A percentile compares a stretch with the other conserved stretches of the same genome.
These are phyloP conservation scores for Cladosporium sp. DNA, from an alignment of 2,329 filamentous ascomycete genomes.

Conservation along the genomic window DNA sequence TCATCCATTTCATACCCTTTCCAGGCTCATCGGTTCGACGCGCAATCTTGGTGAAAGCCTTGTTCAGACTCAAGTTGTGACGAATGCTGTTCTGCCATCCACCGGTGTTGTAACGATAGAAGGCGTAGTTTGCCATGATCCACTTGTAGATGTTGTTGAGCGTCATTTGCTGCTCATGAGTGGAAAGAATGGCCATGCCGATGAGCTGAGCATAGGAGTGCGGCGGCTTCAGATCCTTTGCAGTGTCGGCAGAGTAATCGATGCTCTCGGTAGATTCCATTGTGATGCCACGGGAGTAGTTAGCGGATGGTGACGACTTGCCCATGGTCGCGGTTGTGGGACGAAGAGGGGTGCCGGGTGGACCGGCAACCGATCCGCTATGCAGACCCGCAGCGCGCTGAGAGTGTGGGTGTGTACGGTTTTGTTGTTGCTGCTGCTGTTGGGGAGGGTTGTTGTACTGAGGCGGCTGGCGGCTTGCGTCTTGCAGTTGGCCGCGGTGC, in stretches of 20 bases:
- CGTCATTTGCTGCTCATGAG: conserved; percentile 83
- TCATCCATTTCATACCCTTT: conserved; percentile 99
- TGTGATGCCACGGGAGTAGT: conserved; percentile 52
- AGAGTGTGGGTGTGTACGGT: conserved; percentile 40
- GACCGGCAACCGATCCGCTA: conserved; percentile 21
- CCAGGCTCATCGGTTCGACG: conserved; percentile 92
- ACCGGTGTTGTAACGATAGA: conserved; percentile 80
- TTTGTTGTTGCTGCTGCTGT: conserved; percentile 26
- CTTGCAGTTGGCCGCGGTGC: conserved; percentile 15
- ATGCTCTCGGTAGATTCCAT: conserved; percentile 59
- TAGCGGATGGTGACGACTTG: conserved; percentile 48
- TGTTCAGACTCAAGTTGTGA: conserved; percentile 93
- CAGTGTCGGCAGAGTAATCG: conserved; percentile 78
- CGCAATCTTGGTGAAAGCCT: conserved; percentile 90
- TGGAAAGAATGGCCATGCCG: conserved; percentile 89
- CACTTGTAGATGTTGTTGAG: conserved; percentile 90
- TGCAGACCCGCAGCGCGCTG: conserved; percentile 28
- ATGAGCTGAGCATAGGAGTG: conserved; percentile 98
- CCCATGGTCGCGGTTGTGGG: conserved; percentile 30
- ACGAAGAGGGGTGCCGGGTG: conserved; percentile 39
- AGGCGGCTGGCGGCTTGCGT: conserved; percentile 13
- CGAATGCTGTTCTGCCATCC: conserved; percentile 99
- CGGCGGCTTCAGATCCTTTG: conserved; percentile 89
- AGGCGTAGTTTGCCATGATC: conserved; percentile 88
- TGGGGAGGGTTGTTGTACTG: conserved; percentile 25